Percentiles rank a stretch among this genome's conserved stretches.
phyloP scores from a whole-genome alignment of 2,329 filamentous ascomycete species.

The Tothia fuscella region DNA sequence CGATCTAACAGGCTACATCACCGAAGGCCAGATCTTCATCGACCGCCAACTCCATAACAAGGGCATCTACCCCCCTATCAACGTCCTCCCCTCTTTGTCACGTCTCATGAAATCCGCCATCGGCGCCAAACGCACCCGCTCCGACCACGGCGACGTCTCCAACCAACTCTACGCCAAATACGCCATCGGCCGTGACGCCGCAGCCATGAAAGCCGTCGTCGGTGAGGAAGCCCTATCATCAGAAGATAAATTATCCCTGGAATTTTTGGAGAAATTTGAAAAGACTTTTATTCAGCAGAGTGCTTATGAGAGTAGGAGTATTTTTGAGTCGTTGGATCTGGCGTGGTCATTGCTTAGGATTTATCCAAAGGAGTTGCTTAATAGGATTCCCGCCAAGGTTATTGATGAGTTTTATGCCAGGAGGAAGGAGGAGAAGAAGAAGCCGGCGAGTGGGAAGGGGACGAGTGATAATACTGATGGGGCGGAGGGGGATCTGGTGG shows the following conservation, averaged over 20 bases:
- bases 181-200: conserved; percentile 94
- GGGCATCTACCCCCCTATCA: conserved; percentile 97
- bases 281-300: conserved; percentile 87
- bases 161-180: conserved; percentile 99
- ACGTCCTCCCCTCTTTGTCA: conserved; percentile 92
- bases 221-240: conserved; percentile 92
- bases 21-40: conserved; percentile 96
- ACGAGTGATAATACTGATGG: conserved; percentile 29
- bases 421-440: conserved; percentile 23
- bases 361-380: conserved; percentile 95
- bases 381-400: conserved; percentile 54
- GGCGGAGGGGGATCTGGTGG: not conserved
- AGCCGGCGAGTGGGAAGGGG: conserved; percentile 30
- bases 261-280: conserved; percentile 98
- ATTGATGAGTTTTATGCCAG: conserved; percentile 40
- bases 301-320: conserved; percentile 80
- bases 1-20: conserved; percentile 97
- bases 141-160: conserved; percentile 95
- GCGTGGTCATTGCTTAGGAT: conserved; percentile 95
- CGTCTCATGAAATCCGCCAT: conserved; percentile 99
- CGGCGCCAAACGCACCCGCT: conserved; percentile 89
- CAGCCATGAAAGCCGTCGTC: conserved; percentile 98
- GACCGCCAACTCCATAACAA: conserved; percentile 91
- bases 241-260: conserved; percentile 94
- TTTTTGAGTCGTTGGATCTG: conserved; percentile 87